Evolutionary conservation across 176 grass and related monocot genomes (phyloP), one percentile per base, ranked within the genome.

Genomic region (Bolboschoenus planiculmis): DNA sequence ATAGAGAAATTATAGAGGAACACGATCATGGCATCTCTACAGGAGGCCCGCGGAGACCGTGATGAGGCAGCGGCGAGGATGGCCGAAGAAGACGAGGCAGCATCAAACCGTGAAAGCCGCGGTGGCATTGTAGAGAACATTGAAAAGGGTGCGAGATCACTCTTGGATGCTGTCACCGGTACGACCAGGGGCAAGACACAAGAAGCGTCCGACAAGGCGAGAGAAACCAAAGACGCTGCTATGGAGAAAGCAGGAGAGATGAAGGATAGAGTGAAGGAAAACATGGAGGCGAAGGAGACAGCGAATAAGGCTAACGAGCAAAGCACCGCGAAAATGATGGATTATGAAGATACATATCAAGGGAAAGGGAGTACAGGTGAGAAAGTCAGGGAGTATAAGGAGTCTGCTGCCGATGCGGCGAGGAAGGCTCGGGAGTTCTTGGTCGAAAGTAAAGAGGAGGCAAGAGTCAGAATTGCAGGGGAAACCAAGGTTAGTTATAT

Each of bases 11-110:
- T 56, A 10, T 10, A 26, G 30, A 29, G 42, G 9, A 81, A 18
- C 79, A 43, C 5, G 16, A 46, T 62, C 20, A 90, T 90, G 90
- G 83, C 90, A 48, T 92, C 90, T 33, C 51, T 87, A 76, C 81
- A 87, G 85, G 58, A 68, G 74, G 81, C 79, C 35, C 85, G 80
- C 2, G 84, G 87, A 84, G 85, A 90, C 33, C 77, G 85, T 31
- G 85, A 83, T 3, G 78, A 92, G 85, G 57, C 61, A 27, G 70
- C 68, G 54, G 88, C 76, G 43, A 75, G 67, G 56, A 92, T 35
- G 87, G 59, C 78, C 2, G 68, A 87, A 27, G 88, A 90, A 78
- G 87, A 87, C n/a, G 44, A 78, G 39, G 87, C 83, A 0, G 62
- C 79, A 16, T 83, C 50, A 24, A 87, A 88, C 37, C n/a, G 16